Evolutionary conservation across 495 filamentous ascomycete species (phyloP).

Genomic region (Lasiosphaeria ovina): DNA sequence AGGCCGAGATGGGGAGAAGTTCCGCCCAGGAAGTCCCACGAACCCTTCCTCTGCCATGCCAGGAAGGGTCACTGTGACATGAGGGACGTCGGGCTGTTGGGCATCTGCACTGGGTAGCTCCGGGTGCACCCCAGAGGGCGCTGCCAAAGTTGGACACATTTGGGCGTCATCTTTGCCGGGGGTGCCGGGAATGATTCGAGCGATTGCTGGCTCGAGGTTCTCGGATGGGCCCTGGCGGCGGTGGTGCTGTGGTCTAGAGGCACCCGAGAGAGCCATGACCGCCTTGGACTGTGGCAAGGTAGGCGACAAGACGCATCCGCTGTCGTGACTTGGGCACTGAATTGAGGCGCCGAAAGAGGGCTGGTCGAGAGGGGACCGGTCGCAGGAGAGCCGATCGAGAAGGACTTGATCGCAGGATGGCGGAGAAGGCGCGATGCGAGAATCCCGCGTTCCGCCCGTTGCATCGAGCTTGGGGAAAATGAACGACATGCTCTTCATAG

Average conservation of each 20-base stretch:
- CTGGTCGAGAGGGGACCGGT: background rate
- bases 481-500: background rate
- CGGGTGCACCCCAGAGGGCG: background rate
- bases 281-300: background rate
- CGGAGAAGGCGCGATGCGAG: background rate
- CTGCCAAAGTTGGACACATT: background rate
- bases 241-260: background rate
- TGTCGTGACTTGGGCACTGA: background rate
- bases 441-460: background rate
- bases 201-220: background rate
- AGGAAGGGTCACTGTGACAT: too few relatives aligned
- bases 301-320: conserved; percentile 8
- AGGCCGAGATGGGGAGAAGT: too few relatives aligned
- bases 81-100: too few relatives aligned
- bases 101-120: background rate
- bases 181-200: background rate
- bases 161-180: background rate
- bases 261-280: background rate
- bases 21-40: too few relatives aligned
- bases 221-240: background rate
- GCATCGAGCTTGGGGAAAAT: conserved; percentile 4
- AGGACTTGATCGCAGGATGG: too few relatives aligned
- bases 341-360: background rate
- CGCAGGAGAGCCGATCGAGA: too few relatives aligned
- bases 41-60: too few relatives aligned